These are phyloP conservation scores for Heliamphora pulchella DNA, from an alignment of 179 eudicot genomes.

Conservation along the genomic window DNA sequence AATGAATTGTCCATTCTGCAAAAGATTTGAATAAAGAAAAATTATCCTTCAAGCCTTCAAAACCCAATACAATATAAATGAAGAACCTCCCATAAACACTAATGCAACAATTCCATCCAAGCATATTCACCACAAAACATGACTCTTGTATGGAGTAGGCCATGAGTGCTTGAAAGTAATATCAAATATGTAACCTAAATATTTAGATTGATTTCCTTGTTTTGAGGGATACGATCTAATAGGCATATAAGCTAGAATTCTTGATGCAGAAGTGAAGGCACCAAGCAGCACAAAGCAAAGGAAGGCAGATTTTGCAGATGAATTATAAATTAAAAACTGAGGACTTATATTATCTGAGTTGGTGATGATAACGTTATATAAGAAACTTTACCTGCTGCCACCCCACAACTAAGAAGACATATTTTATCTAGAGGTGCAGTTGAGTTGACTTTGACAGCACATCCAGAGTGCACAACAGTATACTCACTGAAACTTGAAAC, in stretches of 20 bases:
- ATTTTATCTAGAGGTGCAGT: constrained; percentile 80
- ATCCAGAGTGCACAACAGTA: constrained; percentile 91
- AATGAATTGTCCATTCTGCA: neutral
- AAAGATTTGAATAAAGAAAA: neutral
- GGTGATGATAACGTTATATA: neutral
- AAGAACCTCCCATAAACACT: neutral
- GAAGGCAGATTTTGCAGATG: neutral
- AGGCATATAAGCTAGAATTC: neutral
- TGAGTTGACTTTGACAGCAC: constrained; percentile 80
- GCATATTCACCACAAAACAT: neutral
- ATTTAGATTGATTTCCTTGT: neutral
- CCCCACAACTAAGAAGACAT: constrained; percentile 96
- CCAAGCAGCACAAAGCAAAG: neutral
- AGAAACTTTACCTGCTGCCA: constrained; percentile 68
- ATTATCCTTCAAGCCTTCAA: neutral
- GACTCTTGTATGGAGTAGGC: neutral
- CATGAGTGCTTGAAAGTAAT: neutral
- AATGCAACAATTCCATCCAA: neutral
- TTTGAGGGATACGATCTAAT: neutral
- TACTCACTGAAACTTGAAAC: constrained; percentile 98
- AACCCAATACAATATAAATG: neutral
- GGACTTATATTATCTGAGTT: neutral
- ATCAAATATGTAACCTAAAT: neutral
- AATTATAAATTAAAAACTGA: neutral
- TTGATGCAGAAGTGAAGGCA: neutral